These are phyloP conservation scores for Aspergillus leporis DNA, from an alignment of 495 filamentous ascomycete genomes.

Conservation along the genomic window DNA sequence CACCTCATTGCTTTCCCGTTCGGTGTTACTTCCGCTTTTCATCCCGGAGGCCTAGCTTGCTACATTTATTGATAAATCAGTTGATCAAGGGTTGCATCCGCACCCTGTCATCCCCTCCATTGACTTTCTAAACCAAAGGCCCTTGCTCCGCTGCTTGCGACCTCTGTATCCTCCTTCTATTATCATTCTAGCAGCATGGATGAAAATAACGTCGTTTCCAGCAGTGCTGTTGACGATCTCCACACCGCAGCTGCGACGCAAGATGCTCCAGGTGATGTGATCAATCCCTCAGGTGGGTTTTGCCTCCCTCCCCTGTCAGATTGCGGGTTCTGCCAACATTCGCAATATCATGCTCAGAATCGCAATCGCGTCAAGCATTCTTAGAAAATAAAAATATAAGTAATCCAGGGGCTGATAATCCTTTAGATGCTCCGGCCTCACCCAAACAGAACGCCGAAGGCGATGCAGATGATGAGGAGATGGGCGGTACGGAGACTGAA, in stretches of 20 bases:
- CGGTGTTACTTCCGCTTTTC: slow-evolving; percentile 6
- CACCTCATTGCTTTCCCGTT: slow-evolving; percentile 2
- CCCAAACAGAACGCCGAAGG: slow-evolving; percentile 66
- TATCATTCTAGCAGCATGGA: slow-evolving; percentile 37
- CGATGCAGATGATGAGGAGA: slow-evolving; percentile 78
- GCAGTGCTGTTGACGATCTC: slow-evolving; percentile 32
- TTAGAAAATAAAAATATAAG: slow-evolving; percentile 28
- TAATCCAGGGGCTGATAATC: slow-evolving; percentile 65
- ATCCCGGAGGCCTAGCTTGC: slow-evolving; percentile 13
- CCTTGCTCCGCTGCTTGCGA: slow-evolving; percentile 38
- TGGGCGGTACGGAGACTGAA: slow-evolving; percentile 69
- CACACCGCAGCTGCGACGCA: slow-evolving; percentile 27
- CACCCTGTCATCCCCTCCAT: slow-evolving; percentile 12
- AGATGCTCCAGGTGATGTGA: slow-evolving; percentile 31
- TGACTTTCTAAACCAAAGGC: slow-evolving; percentile 25
- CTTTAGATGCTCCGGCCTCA: slow-evolving; percentile 79
- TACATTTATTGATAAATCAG: slow-evolving; percentile 1
- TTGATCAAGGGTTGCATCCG: slow-evolving; percentile 15
- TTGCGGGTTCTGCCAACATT: slow-evolving; percentile 13
- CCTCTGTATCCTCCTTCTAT: slow-evolving; percentile 26
- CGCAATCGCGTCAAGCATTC: slow-evolving; percentile 37
- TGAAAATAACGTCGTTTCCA: slow-evolving; percentile 30
- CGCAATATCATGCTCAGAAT: slow-evolving; percentile 26
- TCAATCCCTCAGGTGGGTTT: slow-evolving; percentile 37
- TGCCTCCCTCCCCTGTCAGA: slow-evolving; percentile 3